Percentiles rank a stretch among this genome's conserved stretches.
Evolutionary conservation across 345 rosid genomes (phyloP).

Genomic region (Eucalyptus sp.): DNA sequence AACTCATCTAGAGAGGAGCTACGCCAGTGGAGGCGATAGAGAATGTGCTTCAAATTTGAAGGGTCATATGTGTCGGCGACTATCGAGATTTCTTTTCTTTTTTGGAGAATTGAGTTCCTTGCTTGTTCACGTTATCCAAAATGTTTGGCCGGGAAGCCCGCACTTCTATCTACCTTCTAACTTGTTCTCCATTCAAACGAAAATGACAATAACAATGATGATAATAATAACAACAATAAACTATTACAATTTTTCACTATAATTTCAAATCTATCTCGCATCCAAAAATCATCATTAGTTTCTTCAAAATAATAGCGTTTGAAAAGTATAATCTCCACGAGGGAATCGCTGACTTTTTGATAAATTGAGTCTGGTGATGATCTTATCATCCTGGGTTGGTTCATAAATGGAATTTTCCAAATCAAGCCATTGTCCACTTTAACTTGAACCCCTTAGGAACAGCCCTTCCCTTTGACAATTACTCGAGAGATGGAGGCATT

Average conservation of each 20-base stretch:
- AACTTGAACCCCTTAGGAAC: no score
- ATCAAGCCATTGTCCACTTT: no score
- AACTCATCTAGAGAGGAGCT: not conserved
- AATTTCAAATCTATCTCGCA: fast-evolving
- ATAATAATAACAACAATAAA: no score
- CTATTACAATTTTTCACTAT: no score
- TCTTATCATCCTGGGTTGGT: fast-evolving
- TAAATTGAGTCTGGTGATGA: no score
- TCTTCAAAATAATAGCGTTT: no score
- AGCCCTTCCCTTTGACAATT: no score
- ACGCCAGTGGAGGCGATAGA: not conserved
- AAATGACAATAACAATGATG: no score
- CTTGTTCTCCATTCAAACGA: not conserved
- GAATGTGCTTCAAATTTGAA: not conserved
- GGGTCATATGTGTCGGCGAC: not conserved
- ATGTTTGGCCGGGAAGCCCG: not conserved
- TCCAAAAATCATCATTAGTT: not conserved
- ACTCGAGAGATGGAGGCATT: not conserved
- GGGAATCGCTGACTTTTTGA: no score
- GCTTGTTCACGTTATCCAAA: no score
- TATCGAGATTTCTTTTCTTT: not conserved
- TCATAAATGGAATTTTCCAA: no score
- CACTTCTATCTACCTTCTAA: not conserved
- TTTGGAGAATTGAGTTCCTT: no score
- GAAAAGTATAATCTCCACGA: fast-evolving